Evolutionary conservation across 495 filamentous ascomycete genomes (phyloP), one percentile per base, ranked within the genome.

Genomic region (Viridothelium virens): DNA sequence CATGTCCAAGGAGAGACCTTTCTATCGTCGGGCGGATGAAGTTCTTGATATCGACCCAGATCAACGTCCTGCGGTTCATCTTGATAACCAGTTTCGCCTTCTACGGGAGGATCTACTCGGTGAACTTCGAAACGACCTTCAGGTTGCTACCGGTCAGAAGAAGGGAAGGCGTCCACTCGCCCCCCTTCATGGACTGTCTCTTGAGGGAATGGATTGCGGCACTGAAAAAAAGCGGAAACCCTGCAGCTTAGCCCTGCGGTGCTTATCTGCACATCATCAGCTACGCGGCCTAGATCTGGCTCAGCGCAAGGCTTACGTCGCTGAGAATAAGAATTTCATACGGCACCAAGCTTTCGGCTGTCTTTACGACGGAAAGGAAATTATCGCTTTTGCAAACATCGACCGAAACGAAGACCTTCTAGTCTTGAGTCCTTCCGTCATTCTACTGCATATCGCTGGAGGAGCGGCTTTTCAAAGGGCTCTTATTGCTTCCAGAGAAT

Each of bases 51-150:
- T 66, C 18, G 66, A 68, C 9, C 75, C 16, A 4, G 73, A 77
- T 2, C 68, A 73, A 11, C 84, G 87, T 0, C 68, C 80, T 0
- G 73, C 72, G 0, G 74, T 78, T 0, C 87, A 91, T 72, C 68
- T 90, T 0, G 90, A 91, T 71, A 91, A 91, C 69, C 89, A 92
- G 65, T 95, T 91, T 69, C 87, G 90, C 0, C 82, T 93, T 1
- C 75, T 91, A 2, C 77, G 90, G 3, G 89, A 93, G 68, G 53
- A 59, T 65, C 86, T 92, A 83, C 74, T 91, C 0, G 81, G 77
- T 0, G 87, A 87, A 63, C 74, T 92, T 9, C 81, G 86, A 0
- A 83, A 87, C 14, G 87, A 87, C 48, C 63, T 71, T 53, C 67
- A 71, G 4, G 38, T 41, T 18, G 63, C 62, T 1, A 48, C 41